These are phyloP conservation scores for Luffa acutangula DNA, from an alignment of 306 rosid species.

Conservation along the genomic window DNA sequence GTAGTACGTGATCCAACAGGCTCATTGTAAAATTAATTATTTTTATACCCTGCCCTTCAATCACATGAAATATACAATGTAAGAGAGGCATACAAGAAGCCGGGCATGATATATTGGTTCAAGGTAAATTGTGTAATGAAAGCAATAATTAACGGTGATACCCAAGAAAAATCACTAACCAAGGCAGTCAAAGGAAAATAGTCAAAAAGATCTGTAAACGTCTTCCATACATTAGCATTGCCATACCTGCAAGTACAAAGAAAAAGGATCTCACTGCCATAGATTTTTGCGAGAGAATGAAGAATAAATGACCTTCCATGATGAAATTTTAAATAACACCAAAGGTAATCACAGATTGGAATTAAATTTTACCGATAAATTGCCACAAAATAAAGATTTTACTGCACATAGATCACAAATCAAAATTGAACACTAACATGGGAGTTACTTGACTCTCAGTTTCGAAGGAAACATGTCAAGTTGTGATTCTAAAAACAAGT, in stretches of 20 bases:
- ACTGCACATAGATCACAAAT: background rate
- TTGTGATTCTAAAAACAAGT: background rate
- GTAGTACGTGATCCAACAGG: background rate
- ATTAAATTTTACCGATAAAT: background rate
- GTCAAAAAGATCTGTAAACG: conserved; percentile 94
- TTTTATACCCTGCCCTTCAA: background rate
- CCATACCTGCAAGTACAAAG: conserved; percentile 63
- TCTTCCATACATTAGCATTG: conserved; percentile 96
- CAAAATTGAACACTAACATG: background rate
- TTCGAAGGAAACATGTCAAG: too few relatives aligned
- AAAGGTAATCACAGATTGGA: background rate
- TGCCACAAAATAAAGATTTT: background rate
- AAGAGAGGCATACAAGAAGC: background rate
- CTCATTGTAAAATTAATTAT: background rate
- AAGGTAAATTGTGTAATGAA: background rate
- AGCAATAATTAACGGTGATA: background rate
- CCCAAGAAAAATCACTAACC: conserved; percentile 44
- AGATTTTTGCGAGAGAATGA: conserved; percentile 14
- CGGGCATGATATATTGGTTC: background rate
- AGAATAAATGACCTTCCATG: background rate
- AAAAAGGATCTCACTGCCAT: conserved; percentile 61
- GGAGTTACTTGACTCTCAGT: background rate
- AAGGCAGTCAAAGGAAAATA: conserved; percentile 94
- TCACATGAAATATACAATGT: background rate
- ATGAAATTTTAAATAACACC: background rate